phyloP scores from a whole-genome alignment of 306 rosid species.

The Inga laurina region DNA sequence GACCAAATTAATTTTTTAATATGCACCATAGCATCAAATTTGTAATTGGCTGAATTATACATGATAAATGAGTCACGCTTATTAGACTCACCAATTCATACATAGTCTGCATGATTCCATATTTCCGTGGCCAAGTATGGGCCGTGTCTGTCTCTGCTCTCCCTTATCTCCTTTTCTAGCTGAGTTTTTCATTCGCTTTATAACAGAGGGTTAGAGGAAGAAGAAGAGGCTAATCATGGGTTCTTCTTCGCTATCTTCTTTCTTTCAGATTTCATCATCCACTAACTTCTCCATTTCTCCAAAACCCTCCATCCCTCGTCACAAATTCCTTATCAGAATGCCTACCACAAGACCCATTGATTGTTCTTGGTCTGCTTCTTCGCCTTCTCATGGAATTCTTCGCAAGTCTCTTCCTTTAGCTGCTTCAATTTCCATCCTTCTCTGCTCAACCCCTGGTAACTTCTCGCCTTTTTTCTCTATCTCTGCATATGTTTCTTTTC shows the following conservation, averaged over 20 bases:
- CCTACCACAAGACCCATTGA: slow-evolving; percentile 2
- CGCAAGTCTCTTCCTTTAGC: slow-evolving; percentile 69
- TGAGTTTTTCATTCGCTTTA: not conserved
- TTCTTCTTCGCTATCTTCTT: slow-evolving; percentile 57
- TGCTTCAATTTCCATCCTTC: slow-evolving; percentile 72
- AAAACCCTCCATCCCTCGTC: slow-evolving; percentile 31
- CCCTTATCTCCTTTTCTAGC: slow-evolving; percentile 34
- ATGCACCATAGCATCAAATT: too few species aligned
- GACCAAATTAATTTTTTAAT: too few species aligned
- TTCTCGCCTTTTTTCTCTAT: not conserved
- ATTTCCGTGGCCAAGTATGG: slow-evolving; percentile 21
- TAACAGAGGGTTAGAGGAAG: not conserved
- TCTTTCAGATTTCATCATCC: slow-evolving; percentile 41
- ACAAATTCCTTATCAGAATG: slow-evolving; percentile 34
- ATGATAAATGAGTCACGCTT: not conserved
- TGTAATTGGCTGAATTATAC: not conserved
- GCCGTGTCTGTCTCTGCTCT: slow-evolving; percentile 31
- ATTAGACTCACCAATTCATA: not conserved
- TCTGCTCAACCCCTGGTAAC: slow-evolving; percentile 76
- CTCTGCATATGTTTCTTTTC: not conserved
- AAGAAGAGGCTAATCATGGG: slow-evolving; percentile 52
- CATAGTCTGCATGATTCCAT: not conserved
- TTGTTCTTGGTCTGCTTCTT: slow-evolving; percentile 38
- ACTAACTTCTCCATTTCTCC: slow-evolving; percentile 25
- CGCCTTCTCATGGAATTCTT: slow-evolving; percentile 33